These are phyloP conservation scores for Phytophthora melonis DNA, from an alignment of 352 stramenopile species.

Conservation along the genomic window DNA sequence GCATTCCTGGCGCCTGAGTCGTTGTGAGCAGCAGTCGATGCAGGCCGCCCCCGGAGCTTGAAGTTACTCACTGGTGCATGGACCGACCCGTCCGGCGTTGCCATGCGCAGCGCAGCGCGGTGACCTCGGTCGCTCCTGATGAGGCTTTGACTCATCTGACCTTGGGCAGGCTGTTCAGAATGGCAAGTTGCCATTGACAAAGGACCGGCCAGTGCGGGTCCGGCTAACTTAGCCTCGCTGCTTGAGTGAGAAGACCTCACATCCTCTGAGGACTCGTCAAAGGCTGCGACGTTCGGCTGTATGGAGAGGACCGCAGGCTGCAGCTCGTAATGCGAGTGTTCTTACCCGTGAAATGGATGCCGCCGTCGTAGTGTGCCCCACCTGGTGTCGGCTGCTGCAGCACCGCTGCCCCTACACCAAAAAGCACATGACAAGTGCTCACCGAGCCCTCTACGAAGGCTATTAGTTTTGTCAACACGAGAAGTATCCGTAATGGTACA, in stretches of 20 bases:
- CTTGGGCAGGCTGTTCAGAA: too few relatives aligned
- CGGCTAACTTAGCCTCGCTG: too few relatives aligned
- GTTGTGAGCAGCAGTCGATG: constrained; percentile 2
- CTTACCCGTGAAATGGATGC: constrained; percentile 12
- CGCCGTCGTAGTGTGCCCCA: constrained; percentile 12
- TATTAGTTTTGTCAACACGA: too few relatives aligned
- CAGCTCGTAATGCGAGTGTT: too few relatives aligned
- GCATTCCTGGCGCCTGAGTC: too few relatives aligned
- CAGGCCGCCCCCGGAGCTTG: constrained; percentile 8
- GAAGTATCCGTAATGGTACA: too few relatives aligned
- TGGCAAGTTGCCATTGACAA: too few relatives aligned
- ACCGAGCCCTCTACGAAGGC: not conserved
- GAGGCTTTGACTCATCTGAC: not conserved
- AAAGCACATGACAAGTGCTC: not conserved
- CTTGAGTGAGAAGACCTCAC: too few relatives aligned
- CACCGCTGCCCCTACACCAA: not conserved
- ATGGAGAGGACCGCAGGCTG: not conserved
- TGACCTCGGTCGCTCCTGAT: not conserved
- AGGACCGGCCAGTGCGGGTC: too few relatives aligned
- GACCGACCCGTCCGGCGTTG: not conserved
- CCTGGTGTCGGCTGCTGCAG: not conserved
- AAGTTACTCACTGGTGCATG: constrained; percentile 29
- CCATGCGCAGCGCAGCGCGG: too few relatives aligned
- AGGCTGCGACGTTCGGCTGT: too few relatives aligned
- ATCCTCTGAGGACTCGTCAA: too few relatives aligned